Evolutionary conservation across 192 early-diverging fungal genomes (phyloP).

Genomic region (Chytriomyces sp.): DNA sequence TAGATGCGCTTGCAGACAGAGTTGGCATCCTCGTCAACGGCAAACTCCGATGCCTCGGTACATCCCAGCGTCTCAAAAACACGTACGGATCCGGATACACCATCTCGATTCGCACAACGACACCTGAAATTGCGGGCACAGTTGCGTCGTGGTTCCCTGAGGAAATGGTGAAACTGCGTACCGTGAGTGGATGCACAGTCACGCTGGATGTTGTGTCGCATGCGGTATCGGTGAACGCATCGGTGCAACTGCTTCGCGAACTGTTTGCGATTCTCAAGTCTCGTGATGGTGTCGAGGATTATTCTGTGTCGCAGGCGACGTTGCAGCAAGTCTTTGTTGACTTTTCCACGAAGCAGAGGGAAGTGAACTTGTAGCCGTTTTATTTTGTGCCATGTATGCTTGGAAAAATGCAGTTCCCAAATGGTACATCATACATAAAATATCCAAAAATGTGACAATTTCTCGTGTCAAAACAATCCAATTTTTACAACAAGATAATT

Average conservation of each 20-base stretch:
- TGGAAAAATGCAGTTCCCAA: too few species aligned
- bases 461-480: too few species aligned
- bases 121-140: background rate
- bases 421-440: too few species aligned
- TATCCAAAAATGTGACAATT: too few species aligned
- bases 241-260: background rate
- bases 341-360: background rate
- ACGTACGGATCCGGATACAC: conserved; percentile 57
- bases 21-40: conserved; percentile 73
- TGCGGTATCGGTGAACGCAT: background rate
- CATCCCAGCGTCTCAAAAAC: conserved; percentile 57
- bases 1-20: conserved; percentile 56
- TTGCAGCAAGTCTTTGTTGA: background rate
- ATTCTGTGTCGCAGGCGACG: background rate
- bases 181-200: background rate
- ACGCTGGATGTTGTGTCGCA: background rate
- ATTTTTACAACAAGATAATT: too few species aligned
- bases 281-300: background rate
- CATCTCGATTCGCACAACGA: conserved; percentile 29
- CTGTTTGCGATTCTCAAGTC: background rate
- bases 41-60: conserved; percentile 61
- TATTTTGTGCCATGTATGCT: too few species aligned
- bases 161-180: background rate
- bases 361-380: background rate
- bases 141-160: background rate